Percentiles rank a stretch among this genome's conserved stretches.
These are phyloP conservation scores for Phytophthora parvispora DNA, from an alignment of 352 stramenopile species.

Conservation along the genomic window DNA sequence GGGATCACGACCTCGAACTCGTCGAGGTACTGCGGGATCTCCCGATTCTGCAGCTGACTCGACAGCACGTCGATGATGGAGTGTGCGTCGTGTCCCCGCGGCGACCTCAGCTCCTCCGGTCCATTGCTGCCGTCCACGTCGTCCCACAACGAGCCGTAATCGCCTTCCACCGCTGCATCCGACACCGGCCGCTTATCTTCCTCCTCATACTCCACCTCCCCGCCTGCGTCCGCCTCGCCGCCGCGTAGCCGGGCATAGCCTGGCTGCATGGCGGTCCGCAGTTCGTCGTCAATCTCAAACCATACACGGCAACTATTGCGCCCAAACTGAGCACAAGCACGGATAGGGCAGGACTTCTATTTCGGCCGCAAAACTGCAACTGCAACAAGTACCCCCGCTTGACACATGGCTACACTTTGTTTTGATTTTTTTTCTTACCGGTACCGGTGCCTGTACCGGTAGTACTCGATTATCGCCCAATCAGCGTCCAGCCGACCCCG, in stretches of 20 bases:
- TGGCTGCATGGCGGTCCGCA: conserved; percentile 29
- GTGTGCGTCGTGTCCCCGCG: conserved; percentile 24
- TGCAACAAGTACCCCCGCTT: background rate
- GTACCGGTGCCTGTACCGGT: background rate
- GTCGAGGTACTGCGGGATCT: conserved; percentile 69
- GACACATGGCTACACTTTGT: conserved; percentile 21
- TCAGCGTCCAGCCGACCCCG: background rate
- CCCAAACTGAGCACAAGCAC: background rate
- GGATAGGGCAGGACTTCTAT: background rate
- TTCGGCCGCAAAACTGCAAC: conserved; percentile 3
- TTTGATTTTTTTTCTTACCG: background rate
- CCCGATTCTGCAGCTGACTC: conserved; percentile 44
- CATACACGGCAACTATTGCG: conserved; percentile 19
- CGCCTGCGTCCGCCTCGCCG: background rate
- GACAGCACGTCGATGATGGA: conserved; percentile 68
- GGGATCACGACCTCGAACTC: conserved; percentile 79
- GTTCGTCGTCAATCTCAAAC: background rate
- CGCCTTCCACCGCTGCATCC: background rate
- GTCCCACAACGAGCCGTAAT: conserved; percentile 56
- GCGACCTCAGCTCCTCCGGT: conserved; percentile 14
- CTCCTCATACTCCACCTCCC: background rate
- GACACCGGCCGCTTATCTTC: background rate
- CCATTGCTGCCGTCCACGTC: conserved; percentile 20
- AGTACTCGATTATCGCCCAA: conserved; percentile 9
- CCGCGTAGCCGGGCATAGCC: conserved; percentile 9